These are phyloP conservation scores for Wickerhamiella parazyma DNA, from an alignment of 805 yeast species.

Conservation along the genomic window DNA sequence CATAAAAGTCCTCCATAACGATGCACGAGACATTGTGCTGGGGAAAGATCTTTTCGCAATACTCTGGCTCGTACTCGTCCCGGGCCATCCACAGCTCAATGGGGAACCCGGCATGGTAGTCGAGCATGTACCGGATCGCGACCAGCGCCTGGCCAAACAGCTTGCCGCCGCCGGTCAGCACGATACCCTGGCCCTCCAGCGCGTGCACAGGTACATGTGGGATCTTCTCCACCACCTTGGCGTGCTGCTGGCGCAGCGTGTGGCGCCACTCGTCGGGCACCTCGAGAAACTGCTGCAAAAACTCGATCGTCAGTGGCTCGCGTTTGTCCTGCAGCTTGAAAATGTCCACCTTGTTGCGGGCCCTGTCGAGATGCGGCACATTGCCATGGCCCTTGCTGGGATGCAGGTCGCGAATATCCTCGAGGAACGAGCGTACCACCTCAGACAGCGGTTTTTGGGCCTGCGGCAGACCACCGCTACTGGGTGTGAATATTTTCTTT, in stretches of 20 bases:
- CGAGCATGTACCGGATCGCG: conserved; percentile 50
- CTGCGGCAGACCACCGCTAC: not conserved
- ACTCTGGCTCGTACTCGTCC: conserved; percentile 56
- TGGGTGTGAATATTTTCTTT: no score
- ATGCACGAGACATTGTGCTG: conserved; percentile 52
- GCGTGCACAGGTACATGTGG: not conserved
- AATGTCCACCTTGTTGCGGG: not conserved
- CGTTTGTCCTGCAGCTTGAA: not conserved
- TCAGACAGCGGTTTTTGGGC: conserved; percentile 1
- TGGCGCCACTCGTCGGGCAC: not conserved
- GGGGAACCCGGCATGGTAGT: conserved; percentile 52
- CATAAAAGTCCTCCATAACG: conserved; percentile 47
- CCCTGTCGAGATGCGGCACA: not conserved
- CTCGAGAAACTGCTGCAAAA: not conserved
- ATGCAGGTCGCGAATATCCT: conserved; percentile 1
- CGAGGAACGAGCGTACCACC: not conserved
- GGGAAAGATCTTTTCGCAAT: conserved; percentile 55
- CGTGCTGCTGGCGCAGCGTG: conserved; percentile 1
- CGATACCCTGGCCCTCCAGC: conserved; percentile 37
- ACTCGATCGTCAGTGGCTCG: not conserved
- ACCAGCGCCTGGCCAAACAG: conserved; percentile 59
- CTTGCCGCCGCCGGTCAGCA: conserved; percentile 68
- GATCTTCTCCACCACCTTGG: not conserved
- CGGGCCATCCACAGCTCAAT: conserved; percentile 73
- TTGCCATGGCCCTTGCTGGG: conserved; percentile 3